These are phyloP conservation scores for Jamesozyma rosinii DNA, from an alignment of 805 yeast species.

Conservation along the genomic window DNA sequence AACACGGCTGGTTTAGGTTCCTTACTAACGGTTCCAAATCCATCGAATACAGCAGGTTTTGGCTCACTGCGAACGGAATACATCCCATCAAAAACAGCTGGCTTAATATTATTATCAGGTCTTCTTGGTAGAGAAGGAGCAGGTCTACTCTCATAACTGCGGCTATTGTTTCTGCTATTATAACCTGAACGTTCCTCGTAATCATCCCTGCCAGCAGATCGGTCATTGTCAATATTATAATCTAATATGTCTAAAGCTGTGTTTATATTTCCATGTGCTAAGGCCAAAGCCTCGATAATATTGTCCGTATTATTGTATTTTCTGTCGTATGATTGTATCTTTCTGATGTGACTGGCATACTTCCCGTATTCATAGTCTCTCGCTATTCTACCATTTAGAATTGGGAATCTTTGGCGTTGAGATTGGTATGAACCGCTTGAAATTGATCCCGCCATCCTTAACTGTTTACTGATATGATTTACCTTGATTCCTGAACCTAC, in stretches of 20 bases:
- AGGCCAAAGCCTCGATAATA: slow-evolving; percentile 51
- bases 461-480: too few relatives aligned
- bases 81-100: slow-evolving; percentile 27
- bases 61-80: slow-evolving; percentile 4
- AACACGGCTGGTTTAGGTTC: slow-evolving; percentile 20
- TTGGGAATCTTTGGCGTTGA: slow-evolving; percentile 47
- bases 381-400: slow-evolving; percentile 42
- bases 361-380: slow-evolving; percentile 44
- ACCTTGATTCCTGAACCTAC: too few relatives aligned
- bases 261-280: slow-evolving; percentile 50
- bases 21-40: not conserved
- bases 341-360: slow-evolving; percentile 41
- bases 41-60: slow-evolving; percentile 4
- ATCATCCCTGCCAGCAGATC: not conserved
- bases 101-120: slow-evolving; percentile 30
- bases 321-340: slow-evolving; percentile 31
- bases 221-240: not conserved
- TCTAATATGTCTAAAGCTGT: slow-evolving; percentile 48
- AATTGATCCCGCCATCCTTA: not conserved
- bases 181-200: not conserved
- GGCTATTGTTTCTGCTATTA: not conserved
- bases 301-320: slow-evolving; percentile 53
- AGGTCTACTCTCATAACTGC: not conserved
- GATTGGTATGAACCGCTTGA: slow-evolving; percentile 3
- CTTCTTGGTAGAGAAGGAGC: slow-evolving; percentile 34